Conservation (phyloP, 2,329 filamentous ascomycete species). For the Nothophoma quercina region DNA sequence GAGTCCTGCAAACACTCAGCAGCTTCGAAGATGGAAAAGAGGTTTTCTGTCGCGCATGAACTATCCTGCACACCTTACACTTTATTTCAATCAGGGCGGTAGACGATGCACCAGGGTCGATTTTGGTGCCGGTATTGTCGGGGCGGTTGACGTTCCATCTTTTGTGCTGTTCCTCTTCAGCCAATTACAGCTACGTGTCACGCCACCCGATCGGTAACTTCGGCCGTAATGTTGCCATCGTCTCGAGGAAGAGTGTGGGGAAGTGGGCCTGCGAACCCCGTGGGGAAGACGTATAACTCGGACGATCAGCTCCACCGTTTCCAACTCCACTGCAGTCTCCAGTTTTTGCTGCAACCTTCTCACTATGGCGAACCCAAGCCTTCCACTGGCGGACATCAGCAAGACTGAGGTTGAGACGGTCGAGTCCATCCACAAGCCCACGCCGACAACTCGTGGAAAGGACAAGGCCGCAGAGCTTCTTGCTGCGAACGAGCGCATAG, state of each 20-base stretch:
- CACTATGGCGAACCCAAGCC: constrained; percentile 29
- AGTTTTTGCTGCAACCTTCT: constrained; percentile 1
- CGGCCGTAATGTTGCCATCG: constrained; percentile 22
- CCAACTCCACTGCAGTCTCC: constrained; percentile 9
- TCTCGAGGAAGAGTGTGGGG: constrained; percentile 13
- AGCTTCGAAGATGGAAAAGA: neutral
- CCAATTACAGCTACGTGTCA: neutral
- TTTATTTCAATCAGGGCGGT: constrained; percentile 1
- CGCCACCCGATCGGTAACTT: constrained; percentile 18
- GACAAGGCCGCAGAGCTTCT: constrained; percentile 62
- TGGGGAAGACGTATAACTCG: constrained; percentile 31
- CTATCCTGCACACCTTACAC: neutral
- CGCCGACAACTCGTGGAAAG: constrained; percentile 24
- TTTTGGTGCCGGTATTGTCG: constrained; percentile 4
- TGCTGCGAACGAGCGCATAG: constrained; percentile 54
- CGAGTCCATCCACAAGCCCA: constrained; percentile 38
- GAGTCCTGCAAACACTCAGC: neutral
- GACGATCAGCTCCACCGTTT: constrained; percentile 16
- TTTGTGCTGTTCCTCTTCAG: neutral
- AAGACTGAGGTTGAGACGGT: constrained; percentile 37
- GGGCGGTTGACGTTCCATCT: neutral
- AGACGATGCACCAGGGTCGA: neutral
- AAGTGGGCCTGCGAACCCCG: constrained; percentile 38
- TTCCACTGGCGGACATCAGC: constrained; percentile 19
- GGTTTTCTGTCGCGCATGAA: neutral